Base-by-base conservation (phyloP, 257 asterid genomes). In the Ocimum tenuiflorum region DNA sequence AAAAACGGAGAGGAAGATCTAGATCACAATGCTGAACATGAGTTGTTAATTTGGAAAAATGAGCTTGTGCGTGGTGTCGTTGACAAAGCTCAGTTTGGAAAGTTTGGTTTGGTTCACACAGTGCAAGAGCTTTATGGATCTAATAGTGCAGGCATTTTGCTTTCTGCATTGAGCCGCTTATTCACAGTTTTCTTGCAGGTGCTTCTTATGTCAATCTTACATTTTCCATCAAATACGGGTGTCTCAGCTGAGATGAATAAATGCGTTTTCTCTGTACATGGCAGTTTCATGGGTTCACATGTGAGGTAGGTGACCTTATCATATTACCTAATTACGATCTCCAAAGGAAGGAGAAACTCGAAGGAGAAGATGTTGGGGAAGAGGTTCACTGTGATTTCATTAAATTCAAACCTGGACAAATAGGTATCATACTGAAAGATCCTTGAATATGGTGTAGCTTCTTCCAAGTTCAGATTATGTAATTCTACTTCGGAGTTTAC, bases 1-100 rank as follows among this genome's bases (percentile, higher is more conserved):
- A 71, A 17, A 70, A 76, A 72, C 29, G 82, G 77, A 50, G 81
- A 74, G 66, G 87, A 84, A 65, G 87, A 83, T 55, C 84, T 71
- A 74, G 89, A 85, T 46, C 88, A 82, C 52, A 89, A 82, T 46
- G 88, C 91, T 66, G 97, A 92, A 69, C 92, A 84, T 67, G 83
- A 79, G 70, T 77, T 94, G n/a, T 77, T 94, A 46, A 71, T 94
- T 78, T 81, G 95, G 94, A 94, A 85, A 73, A 94, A 94, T 78
- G 97, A 94, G 81, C 87, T 88, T 22, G 94, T 94, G 33, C 88
- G 85, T 72, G 99, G 99, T 81, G 94, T 94, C 70, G 82, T 94
- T 31, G 99, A 94, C 85, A 94, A 94, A 81, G 96, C 99, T 49
- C 99, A 94, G 81, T 94, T 94, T 81, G 99, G 96, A 53, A 87